Evolutionary conservation across 2,329 filamentous ascomycete genomes (phyloP), one percentile per base, ranked within the genome.

Genomic region (Thielaviopsis punctulata): DNA sequence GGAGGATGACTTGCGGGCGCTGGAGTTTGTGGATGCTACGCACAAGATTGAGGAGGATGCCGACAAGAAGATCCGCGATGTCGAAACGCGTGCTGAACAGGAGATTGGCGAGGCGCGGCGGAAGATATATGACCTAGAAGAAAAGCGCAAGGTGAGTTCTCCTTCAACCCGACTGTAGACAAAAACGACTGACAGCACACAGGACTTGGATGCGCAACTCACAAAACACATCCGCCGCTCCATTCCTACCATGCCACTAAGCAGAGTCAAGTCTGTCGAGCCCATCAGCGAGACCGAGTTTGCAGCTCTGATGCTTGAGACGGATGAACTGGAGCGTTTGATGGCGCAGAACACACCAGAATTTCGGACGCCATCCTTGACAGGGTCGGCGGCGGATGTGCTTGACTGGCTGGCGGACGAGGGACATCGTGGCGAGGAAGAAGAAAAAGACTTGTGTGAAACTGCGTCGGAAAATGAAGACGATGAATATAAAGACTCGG

Each of bases 401-500:
- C 43, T 43, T 43, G 48, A 49, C 18, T 49, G 48, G 48, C 13
- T 49, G n/a, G 41, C 43, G n/a, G 48, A 43, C 18, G 30, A 49
- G 30, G 30, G 24, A 4, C 41, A 45, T 4, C 49, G 27, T n/a
- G 23, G 21, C 19, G 44, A 30, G 41, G 22, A 44, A 19, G 39
- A 19, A 4, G 41, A 45, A 15, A n/a, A n/a, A 7, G 41, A 45
- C 41, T 12, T 12, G 18, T n/a, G 18, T 45, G 41, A 45, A 7
- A 18, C 30, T 24, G 36, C 12, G 13, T 2, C 1, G n/a, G 36
- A 51, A 5, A 44, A n/a, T 27, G 36, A 45, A 21, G 13, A 74
- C 72, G 51, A 76, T 81, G 2, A 80, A 82, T 0, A 83, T 80
- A 60, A 88, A 90, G 0, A 84, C 75, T 1, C 80, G 84, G 60